Evolutionary conservation across 805 yeast genomes (phyloP), one percentile per base, ranked within the genome.

Genomic region (Metschnikowia baotianmanensis): DNA sequence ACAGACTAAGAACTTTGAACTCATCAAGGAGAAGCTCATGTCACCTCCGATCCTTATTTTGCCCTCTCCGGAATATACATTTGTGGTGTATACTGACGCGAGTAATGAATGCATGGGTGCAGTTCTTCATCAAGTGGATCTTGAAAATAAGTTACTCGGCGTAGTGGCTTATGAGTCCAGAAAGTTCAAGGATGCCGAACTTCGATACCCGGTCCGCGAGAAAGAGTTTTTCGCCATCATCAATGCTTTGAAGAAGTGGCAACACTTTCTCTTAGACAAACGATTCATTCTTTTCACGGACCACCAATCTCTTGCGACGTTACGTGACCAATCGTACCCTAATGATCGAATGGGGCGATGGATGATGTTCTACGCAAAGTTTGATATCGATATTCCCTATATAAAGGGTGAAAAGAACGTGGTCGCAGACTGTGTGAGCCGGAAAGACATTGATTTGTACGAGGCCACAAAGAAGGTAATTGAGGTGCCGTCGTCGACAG

Each of bases 361-460:
- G 38, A 9, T 35, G 17, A 33, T 16, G 7, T 28, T 20, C 11
- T 16, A 19, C 12, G 21, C n/a, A 5, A 21, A 27, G 18, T 28
- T 25, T 24, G 34, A 29, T 18, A 12, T 36, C n/a, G 32, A 31
- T 11, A 20, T 36, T 24, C 31, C 20, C 12, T 25, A 36, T 22
- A 27, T 30, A 5, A 10, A 24, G 7, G 40, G 40, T 7, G 19
- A 28, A 6, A 23, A 29, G 23, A 36, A 29, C 18, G 34, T 29
- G 18, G 40, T 31, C 7, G 40, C 40, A 18, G 40, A 36, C 15
- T 31, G 34, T 22, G 17, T 29, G 12, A 29, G 24, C n/a, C 32
- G 34, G 6, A 36, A 29, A 17, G 40, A 31, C 8, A 20, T 31
- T 12, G 25, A 31, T 5, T 10, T 20, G 6, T 7, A n/a, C 6